Base-by-base conservation (phyloP, 2,329 filamentous ascomycete species). In the Fusarium piperis region DNA sequence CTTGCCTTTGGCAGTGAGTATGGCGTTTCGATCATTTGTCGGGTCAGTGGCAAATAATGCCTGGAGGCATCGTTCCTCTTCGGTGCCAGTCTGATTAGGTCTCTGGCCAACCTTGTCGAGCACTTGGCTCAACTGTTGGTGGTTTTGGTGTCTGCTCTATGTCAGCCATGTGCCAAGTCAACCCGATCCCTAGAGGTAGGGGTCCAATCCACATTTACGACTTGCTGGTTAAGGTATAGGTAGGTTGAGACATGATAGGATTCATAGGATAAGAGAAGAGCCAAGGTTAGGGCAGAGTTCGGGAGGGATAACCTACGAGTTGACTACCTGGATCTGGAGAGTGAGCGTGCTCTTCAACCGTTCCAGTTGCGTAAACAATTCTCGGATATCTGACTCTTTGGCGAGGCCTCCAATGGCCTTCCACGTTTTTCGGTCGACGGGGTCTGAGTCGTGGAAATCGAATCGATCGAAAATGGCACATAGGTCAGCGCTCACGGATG, bases 21-120 rank as follows among this genome's bases (percentile, higher is more conserved):
- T 65, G 11, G 51, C 56, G 8, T 62, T 58, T 23, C 67, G 52
- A 36, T 70, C 67, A 20, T 16, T 58, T 6, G 15, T 26, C 4
- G 61, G 46, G n/a, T 70, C 62, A 11, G 67, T 70, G 23, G 65
- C 28, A 44, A 68, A 70, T 6, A 70, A 38, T 30, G 23, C 36
- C 23, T 20, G 56, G 20, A 65, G 41, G 3, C 62, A 67, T 12
- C 10, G 8, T 0, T 64, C 60, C 13, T 64, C 60, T 16, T 53
- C 18, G 2, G 51, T 59, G 11, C 53, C 33, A n/a, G 52, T 26
- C 23, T 32, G 39, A 30, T 16, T 28, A 9, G 35, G 35, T 4
- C 10, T 38, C 20, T 28, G 6, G n/a, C 7, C 30, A 23, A 59
- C 16, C n/a, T 59, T 16, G 5, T 36, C 41, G n/a, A 33, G 2